Base-by-base conservation (phyloP, 208 protist genomes). In the Acanthamoeba divionensis region DNA sequence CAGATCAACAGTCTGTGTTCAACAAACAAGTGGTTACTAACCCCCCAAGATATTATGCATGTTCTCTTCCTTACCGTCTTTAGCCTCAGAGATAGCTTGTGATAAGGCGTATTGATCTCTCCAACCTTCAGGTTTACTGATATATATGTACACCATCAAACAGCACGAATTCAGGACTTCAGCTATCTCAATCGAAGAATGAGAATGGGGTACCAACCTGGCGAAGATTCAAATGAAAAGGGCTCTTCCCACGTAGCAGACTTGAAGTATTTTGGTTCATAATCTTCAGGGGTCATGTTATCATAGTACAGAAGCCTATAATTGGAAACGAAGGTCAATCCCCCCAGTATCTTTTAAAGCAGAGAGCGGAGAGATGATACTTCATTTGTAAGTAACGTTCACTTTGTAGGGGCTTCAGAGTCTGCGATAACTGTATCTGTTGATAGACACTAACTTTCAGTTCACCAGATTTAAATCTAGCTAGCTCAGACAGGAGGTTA, bases 221-320 rank as follows among this genome's bases (percentile, higher is more conserved):
- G 71, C 4, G 71, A 82, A 10, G 71, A 82, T 24, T 82, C 71
- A 24, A 82, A 82, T 13, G 26, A 3, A 36, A 82, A 82, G 71
- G 71, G 71, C 18, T 52, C 71, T 60, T 82, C 71, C 71, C 71
- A 82, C 36, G 71, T 82, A 1, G 71, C 71, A n/a, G 54, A 52
- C 71, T 82, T 82, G 48, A 82, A 82, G 47, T 82, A 82, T 33
- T 82, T 82, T 31, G 71, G 71, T 52, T 82, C 71, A 31, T 82
- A 82, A 1, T 82, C 71, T 7, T 13, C 45, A 13, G 71, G 71
- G 41, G 71, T 82, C 9, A 82, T 33, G 48, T 82, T 82, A 31
- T 82, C 71, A 52, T 82, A 82, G 47, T 82, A 82, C 13, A 82
- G 47, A 1, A 82, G 15, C 21, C 71, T 82, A 31, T 41, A 57